Base-by-base conservation (phyloP, 202 grass and related monocot species). In the Musa balbisiana region DNA sequence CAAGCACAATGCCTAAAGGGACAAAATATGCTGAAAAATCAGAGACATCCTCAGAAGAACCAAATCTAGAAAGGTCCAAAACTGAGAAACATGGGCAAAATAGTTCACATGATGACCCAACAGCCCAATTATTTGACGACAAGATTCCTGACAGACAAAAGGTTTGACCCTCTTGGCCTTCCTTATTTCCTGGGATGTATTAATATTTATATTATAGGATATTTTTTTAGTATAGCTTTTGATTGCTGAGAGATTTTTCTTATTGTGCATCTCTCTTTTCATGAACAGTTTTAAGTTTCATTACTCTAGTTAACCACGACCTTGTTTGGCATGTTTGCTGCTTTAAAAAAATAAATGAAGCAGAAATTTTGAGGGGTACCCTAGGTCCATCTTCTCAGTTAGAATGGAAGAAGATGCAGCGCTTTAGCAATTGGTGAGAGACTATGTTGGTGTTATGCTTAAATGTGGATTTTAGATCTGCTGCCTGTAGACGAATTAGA, bases 121-220 rank as follows among this genome's bases (percentile, higher is more conserved):
- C 88, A 69, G 79, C 76, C 71, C 87, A 93, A 78, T 72, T 98
- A 73, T 77, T 93, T 43, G 83, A 89, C 82, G 94, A 91, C 73
- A 92, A 83, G 33, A 84, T 98, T 74, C 83, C 94, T 64, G 54
- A 67, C 55, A 93, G 66, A 72, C 88, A 92, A 80, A 98, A 92
- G 88, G 94, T 98, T 75, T 20, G 27, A 27, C 64, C 80, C 10
- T 54, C 43, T 59, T 51, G 17, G 0, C 10, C 25, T 19, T 6
- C 11, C 15, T 2, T 33, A 12, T 69, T n/a, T 9, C 16, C 11
- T 12, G 23, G 59, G n/a, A 62, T 73, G 24, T 56, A 73, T 51
- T 56, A 52, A 11, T 43, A 49, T 79, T 22, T 73, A 20, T 59
- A 22, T n/a, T 9, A 62, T 62, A 5, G 33, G 33, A 43, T 43